Base-by-base conservation (phyloP, 2,329 filamentous ascomycete genomes). In the Ascochyta pisi region DNA sequence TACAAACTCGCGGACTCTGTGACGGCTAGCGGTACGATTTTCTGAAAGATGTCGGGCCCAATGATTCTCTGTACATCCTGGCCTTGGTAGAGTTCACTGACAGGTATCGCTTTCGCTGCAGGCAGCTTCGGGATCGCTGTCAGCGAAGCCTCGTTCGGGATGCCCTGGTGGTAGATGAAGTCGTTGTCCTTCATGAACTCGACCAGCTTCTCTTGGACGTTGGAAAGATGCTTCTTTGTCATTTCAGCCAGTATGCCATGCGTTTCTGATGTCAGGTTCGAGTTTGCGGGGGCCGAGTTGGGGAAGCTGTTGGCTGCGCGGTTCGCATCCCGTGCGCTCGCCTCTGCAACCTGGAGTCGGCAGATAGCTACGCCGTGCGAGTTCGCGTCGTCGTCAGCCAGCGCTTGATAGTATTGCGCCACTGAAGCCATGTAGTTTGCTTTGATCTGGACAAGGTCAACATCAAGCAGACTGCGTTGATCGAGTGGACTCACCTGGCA, bases 41-140 rank as follows among this genome's bases (percentile, higher is more conserved):
- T 96, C 64, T 95, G 88, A 77, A 99, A 99, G 47, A 99, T 89
- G 71, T 99, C 95, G 0, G 95, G 94, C 0, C 96, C 96, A 34
- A 96, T 98, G 60, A 99, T 98, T 24, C 92, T 86, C 74, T 96
- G 92, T 38, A 99, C 97, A 73, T 99, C 95, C 76, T 98, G 95
- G 1, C 94, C 94, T 54, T 96, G 92, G 70, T 99, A 99, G 0
- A 99, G 82, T 73, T 99, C 96, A 72, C 91, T 96, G 27, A 99
- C 94, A 0, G 95, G 94, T 60, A 99, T 98, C 3, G 95, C 92
- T 75, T 99, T 99, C 7, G 95, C 93, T 1, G 95, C 96, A 4
- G 94, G 92, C 15, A 98, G 83, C 74, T 98, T 99, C 3, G 92
- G 85, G 44, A 99, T 92, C 1, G 89, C 84, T 1, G 91, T 80